Evolutionary conservation across 257 asterid genomes (phyloP).

Genomic region (Nicotiana benthamiana): DNA sequence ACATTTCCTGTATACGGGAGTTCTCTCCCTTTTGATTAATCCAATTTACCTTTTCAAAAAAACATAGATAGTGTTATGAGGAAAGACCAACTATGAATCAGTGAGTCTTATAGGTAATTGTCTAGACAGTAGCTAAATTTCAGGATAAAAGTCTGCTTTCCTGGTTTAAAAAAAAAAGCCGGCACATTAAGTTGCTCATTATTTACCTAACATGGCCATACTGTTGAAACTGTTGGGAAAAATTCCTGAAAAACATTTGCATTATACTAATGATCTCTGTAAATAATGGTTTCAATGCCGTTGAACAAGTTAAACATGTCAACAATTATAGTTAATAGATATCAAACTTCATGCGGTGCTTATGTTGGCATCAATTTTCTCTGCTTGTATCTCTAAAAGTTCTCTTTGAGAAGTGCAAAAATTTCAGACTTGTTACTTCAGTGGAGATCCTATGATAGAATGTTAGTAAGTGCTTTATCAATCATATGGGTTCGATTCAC

Average conservation of each 20-base stretch:
- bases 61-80: not conserved
- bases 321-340: not conserved
- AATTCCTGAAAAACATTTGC: not conserved
- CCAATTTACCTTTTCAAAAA: too few species aligned
- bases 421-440: not conserved
- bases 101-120: not conserved
- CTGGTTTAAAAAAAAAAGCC: too few species aligned
- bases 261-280: not conserved
- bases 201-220: not conserved
- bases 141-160: not conserved
- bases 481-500: not conserved
- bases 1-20: too few species aligned
- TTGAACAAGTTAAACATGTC: not conserved
- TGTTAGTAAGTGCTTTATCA: constrained; percentile 1
- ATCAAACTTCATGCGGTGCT: not conserved
- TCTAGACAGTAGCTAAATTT: not conserved
- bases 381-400: not conserved
- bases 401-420: not conserved
- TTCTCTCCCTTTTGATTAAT: too few species aligned
- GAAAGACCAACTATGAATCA: not conserved
- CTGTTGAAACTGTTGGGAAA: not conserved
- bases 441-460: not conserved
- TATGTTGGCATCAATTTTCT: not conserved
- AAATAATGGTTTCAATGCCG: not conserved
- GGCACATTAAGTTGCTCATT: not conserved